phyloP scores from a whole-genome alignment of 768 basidiomycete genomes.

The Pleurotus pulmonarius region DNA sequence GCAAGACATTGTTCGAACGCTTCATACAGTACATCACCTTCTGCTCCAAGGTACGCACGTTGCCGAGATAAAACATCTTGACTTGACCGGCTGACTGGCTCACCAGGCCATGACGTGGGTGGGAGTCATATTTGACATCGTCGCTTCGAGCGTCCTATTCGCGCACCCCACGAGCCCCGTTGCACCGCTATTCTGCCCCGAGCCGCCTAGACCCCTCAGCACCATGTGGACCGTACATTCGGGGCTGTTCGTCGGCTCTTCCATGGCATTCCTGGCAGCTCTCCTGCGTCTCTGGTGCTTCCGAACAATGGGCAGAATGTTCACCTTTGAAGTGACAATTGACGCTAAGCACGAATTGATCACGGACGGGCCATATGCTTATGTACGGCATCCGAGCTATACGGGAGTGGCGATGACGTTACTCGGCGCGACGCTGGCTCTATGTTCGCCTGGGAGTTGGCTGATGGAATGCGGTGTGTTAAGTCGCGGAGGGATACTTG shows the following conservation, averaged over 20 bases:
- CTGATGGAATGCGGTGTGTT: conserved; percentile 7
- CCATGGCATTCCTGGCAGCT: conserved; percentile 5
- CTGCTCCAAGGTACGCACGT: conserved; percentile 2
- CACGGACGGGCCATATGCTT: conserved; percentile 12
- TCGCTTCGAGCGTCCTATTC: conserved; percentile 4
- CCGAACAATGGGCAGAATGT: conserved; percentile 10
- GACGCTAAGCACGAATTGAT: conserved; percentile 10
- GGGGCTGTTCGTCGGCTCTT: not conserved
- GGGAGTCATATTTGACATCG: conserved; percentile 1
- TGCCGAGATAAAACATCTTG: not conserved
- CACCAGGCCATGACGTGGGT: conserved; percentile 5
- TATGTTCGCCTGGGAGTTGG: conserved; percentile 7
- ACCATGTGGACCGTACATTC: not conserved
- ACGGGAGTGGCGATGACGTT: conserved; percentile 11
- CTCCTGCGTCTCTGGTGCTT: conserved; percentile 10
- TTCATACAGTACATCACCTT: conserved; percentile 7
- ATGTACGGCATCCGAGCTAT: conserved; percentile 16
- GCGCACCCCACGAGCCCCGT: not conserved
- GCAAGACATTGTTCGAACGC: conserved; percentile 5
- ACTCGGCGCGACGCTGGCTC: conserved; percentile 7
- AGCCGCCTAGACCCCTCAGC: not conserved
- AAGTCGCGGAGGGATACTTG: conserved; percentile 1
- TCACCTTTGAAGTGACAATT: conserved; percentile 14
- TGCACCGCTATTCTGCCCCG: not conserved
- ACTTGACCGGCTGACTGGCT: not conserved